Conservation (phyloP, 1,284 basidiomycete species). For the Ceraceosorus guamensis region DNA sequence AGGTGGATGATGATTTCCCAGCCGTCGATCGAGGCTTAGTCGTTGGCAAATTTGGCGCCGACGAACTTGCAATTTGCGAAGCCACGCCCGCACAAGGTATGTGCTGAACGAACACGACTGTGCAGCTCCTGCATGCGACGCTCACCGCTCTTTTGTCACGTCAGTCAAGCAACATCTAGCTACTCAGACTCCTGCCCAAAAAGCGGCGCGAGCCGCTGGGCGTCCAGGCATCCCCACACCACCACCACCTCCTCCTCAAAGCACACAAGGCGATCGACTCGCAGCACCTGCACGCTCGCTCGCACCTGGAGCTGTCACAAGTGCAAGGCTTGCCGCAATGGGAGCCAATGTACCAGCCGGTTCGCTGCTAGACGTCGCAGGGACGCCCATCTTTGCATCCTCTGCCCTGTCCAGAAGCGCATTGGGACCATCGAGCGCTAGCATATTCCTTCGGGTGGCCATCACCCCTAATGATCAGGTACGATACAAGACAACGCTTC, state of each 20-base stretch:
- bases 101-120: too few species aligned
- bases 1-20: constrained; percentile 98
- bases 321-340: not conserved
- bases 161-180: not conserved
- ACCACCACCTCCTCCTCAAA: too few species aligned
- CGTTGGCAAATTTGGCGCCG: constrained; percentile 80
- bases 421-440: constrained; percentile 19
- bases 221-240: too few species aligned
- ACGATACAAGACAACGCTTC: constrained; percentile 46
- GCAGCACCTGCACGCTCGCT: not conserved
- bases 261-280: not conserved
- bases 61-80: constrained; percentile 77
- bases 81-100: constrained; percentile 61
- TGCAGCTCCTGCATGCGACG: too few species aligned
- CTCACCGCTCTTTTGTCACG: too few species aligned
- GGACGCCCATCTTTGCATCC: constrained; percentile 35
- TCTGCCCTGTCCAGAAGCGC: constrained; percentile 25
- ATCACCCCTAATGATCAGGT: constrained; percentile 38
- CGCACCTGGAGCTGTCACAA: not conserved
- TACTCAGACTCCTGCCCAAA: not conserved
- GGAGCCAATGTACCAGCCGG: constrained; percentile 10
- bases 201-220: not conserved
- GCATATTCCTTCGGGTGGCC: constrained; percentile 37
- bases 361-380: constrained; percentile 26
- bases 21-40: constrained; percentile 81